These are phyloP conservation scores for Huntiella savannae DNA, from an alignment of 2,329 filamentous ascomycete genomes.

Conservation along the genomic window DNA sequence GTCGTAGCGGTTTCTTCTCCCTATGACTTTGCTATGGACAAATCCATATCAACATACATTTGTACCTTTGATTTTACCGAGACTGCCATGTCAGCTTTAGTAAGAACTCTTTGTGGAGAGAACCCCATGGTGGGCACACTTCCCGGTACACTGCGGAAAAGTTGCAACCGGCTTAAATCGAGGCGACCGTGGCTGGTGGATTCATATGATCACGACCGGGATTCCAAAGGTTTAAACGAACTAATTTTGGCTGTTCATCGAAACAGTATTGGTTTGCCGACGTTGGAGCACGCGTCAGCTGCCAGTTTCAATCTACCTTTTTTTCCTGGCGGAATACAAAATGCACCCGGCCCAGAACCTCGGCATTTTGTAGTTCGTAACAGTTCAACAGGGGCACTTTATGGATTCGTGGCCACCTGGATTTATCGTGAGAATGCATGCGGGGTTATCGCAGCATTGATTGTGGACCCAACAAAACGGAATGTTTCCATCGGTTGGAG, in stretches of 20 bases:
- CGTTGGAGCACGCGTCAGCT: conserved; percentile 50
- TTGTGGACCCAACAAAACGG: conserved; percentile 71
- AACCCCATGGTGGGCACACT: conserved; percentile 38
- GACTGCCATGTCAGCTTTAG: conserved; percentile 67
- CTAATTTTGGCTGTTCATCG: conserved; percentile 54
- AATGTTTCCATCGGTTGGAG: conserved; percentile 83
- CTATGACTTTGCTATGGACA: conserved; percentile 91
- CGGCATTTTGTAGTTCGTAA: conserved; percentile 79
- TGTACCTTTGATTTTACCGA: conserved; percentile 96
- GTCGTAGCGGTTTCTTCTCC: conserved; percentile 89
- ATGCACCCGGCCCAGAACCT: conserved; percentile 11
- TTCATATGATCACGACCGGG: conserved; percentile 62
- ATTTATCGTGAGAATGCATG: conserved; percentile 60
- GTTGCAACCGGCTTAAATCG: conserved; percentile 72
- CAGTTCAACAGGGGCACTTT: conserved; percentile 75
- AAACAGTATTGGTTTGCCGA: conserved; percentile 44
- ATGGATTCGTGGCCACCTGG: conserved; percentile 58
- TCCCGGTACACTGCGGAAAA: conserved; percentile 64
- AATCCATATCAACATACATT: conserved; percentile 74
- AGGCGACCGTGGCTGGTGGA: conserved; percentile 91
- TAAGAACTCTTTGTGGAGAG: conserved; percentile 69
- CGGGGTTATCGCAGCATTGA: conserved; percentile 66
- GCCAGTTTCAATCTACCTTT: conserved; percentile 51
- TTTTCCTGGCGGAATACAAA: conserved; percentile 20
- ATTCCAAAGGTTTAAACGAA: conserved; percentile 53